Evolutionary conservation across 192 early-diverging fungal species (phyloP).

Genomic region (Chytriomyces hyalinus): DNA sequence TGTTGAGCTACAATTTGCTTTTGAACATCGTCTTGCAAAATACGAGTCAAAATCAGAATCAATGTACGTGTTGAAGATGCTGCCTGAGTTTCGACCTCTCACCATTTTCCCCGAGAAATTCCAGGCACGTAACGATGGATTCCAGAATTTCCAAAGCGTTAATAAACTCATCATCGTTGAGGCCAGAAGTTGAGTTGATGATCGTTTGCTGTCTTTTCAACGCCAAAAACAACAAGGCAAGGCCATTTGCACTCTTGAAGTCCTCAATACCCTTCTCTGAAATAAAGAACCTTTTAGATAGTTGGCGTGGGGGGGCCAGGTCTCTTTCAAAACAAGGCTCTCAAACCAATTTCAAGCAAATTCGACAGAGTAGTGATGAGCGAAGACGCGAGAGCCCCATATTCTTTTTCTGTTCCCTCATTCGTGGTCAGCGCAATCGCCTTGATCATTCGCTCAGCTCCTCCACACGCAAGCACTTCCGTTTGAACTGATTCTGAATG

Average conservation of each 20-base stretch:
- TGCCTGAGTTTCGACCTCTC: background rate
- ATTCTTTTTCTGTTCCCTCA: background rate
- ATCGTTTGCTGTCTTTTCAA: constrained; percentile 41
- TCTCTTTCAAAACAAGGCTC: background rate
- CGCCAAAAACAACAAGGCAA: constrained; percentile 33
- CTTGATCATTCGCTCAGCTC: constrained; percentile 29
- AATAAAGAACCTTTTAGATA: background rate
- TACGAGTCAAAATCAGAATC: background rate
- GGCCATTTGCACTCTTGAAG: constrained; percentile 33
- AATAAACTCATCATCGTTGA: constrained; percentile 27
- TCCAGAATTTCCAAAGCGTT: constrained; percentile 53
- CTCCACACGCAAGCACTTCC: constrained; percentile 24
- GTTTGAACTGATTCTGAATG: constrained; percentile 50
- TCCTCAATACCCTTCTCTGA: constrained; percentile 46
- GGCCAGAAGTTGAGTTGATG: constrained; percentile 5
- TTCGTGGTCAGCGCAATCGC: constrained; percentile 35
- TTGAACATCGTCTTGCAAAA: constrained; percentile 44
- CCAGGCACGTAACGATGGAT: constrained; percentile 47
- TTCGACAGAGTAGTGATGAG: constrained; percentile 44
- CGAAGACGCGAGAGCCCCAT: constrained; percentile 10
- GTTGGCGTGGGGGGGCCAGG: background rate
- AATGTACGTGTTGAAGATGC: background rate
- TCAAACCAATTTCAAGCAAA: constrained; percentile 45
- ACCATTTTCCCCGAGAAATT: constrained; percentile 56
- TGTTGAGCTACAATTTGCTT: constrained; percentile 43